Base-by-base conservation (phyloP, 805 yeast species). In the Zygoascus tannicola region DNA sequence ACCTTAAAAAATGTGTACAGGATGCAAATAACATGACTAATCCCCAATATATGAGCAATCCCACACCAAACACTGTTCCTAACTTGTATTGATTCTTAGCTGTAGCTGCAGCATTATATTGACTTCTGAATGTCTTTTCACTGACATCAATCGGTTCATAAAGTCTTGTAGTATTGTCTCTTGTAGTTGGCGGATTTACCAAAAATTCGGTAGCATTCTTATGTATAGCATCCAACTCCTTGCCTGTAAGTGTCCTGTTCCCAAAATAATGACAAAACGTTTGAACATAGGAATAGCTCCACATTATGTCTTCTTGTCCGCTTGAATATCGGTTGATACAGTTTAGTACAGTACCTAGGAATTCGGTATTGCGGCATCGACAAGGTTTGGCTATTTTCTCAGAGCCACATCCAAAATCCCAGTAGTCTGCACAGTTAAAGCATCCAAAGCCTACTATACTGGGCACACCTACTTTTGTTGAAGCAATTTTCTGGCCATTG, bases 1-100 rank as follows among this genome's bases (percentile, higher is more conserved):
- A 44, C 14, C 46, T 41, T 16, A 51, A 38, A 14, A 44, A 43
- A 32, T 60, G 57, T 5, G 52, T 37, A n/a, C 52, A 5, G 1
- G 50, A 22, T 0, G 56, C 63, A 5, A 44, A 35, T 4, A 49
- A 18, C 30, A 59, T 46, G 2, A 63, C 45, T 3, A 53, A n/a
- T 1, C 45, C 51, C 67, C 67, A 63, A 43, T 58, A 63, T 2
- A 50, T 59, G 4, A 61, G 35, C n/a, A 62, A 46, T 1, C 47
- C 53, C 26, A 52, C 43, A 1, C 65, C 67, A 39, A 53, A 57
- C 5, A 46, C 35, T 14, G 58, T 50, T 2, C 65, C 64, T 10
- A 60, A 45, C 12, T 44, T 28, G 40, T 61, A 62, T 26, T 59
- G 63, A 22, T 47, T 43, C 32, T 55, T 53, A 3, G 60, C 53